A percentile compares a stretch with the other conserved stretches of the same genome.
phyloP scores from a whole-genome alignment of 108 stramenopile species.

The Nitzschia sp. region DNA sequence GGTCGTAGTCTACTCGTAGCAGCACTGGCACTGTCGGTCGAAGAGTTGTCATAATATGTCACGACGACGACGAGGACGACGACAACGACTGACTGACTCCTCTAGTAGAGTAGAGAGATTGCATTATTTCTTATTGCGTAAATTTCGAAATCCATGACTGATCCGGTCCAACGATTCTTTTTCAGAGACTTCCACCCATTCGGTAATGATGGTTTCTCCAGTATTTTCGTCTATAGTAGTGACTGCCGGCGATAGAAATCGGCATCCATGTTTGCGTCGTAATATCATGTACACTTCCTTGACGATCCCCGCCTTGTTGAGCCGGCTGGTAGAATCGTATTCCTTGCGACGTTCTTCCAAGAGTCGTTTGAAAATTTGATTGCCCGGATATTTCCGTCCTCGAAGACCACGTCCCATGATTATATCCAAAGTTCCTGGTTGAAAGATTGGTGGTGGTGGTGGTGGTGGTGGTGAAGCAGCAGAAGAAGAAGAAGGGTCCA shows the following conservation, averaged over 20 bases:
- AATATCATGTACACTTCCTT: not conserved
- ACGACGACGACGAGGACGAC: no score
- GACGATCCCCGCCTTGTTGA: not conserved
- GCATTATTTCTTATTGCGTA: no score
- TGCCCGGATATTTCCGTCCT: not conserved
- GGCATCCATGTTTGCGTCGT: not conserved
- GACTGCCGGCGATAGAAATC: not conserved
- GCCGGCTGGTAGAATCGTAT: not conserved
- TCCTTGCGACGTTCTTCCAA: not conserved
- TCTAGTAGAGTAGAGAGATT: no score
- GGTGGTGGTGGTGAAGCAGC: no score
- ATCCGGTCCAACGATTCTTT: not conserved
- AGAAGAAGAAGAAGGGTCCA: no score
- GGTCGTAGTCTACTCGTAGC: no score
- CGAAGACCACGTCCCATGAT: not conserved
- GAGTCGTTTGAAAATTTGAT: not conserved
- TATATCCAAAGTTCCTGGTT: not conserved
- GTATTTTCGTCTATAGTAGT: not conserved
- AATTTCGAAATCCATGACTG: not conserved
- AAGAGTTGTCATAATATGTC: no score
- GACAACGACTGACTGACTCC: no score
- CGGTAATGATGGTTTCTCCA: not conserved
- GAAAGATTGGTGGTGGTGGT: no score
- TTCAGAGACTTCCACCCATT: not conserved
- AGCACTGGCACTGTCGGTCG: no score